phyloP scores from a whole-genome alignment of 768 basidiomycete species.

The Phanerodontia chrysosporium region DNA sequence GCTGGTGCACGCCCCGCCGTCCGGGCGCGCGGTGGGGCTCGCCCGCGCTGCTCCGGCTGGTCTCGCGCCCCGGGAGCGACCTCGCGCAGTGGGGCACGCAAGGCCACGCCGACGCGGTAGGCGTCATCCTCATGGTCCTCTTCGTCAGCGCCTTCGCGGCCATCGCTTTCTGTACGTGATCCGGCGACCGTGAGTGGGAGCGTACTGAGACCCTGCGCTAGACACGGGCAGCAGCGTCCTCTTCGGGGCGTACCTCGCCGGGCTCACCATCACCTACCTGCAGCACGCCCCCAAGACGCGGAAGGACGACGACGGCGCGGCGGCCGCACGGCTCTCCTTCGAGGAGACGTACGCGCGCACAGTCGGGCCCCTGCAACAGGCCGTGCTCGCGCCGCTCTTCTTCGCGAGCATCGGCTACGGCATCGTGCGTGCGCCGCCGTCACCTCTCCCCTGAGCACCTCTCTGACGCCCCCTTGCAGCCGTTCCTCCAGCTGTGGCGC shows the following conservation, averaged over 20 bases:
- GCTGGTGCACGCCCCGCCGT: constrained; percentile 19
- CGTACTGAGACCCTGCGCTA: background rate
- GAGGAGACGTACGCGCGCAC: constrained; percentile 13
- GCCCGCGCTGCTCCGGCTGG: background rate
- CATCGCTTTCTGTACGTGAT: constrained; percentile 37
- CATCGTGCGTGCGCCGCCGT: constrained; percentile 13
- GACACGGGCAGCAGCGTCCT: constrained; percentile 52
- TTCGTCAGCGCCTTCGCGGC: constrained; percentile 42
- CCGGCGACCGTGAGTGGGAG: background rate
- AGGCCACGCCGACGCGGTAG: constrained; percentile 17
- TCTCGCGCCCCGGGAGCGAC: background rate
- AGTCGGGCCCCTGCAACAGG: constrained; percentile 31
- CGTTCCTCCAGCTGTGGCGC: constrained; percentile 20
- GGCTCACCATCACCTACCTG: constrained; percentile 40
- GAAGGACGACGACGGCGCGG: background rate
- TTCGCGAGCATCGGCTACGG: constrained; percentile 62
- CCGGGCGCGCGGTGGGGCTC: constrained; percentile 14
- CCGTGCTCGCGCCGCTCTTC: constrained; percentile 56
- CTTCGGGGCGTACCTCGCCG: constrained; percentile 60
- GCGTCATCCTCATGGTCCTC: constrained; percentile 31
- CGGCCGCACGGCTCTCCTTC: constrained; percentile 8
- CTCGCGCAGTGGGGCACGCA: constrained; percentile 18
- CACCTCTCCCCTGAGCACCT: background rate
- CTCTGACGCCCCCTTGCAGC: constrained; percentile 8
- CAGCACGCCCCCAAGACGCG: constrained; percentile 17